Percentiles rank a stretch among this genome's conserved stretches.
phyloP scores from a whole-genome alignment of 306 rosid genomes.

The Crotalaria pallida region DNA sequence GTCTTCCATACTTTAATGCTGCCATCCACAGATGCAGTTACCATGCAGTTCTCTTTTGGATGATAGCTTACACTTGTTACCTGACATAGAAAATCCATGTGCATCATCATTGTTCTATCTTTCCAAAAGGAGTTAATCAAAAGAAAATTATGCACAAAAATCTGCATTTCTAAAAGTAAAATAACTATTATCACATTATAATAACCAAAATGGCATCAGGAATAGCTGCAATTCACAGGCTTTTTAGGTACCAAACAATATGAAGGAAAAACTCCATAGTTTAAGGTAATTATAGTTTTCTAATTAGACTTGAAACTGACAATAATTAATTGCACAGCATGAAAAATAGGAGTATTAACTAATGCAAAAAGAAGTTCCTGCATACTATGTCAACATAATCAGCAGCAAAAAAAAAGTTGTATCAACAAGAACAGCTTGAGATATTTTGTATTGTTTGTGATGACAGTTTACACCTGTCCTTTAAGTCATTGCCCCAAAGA shows the following conservation, averaged over 20 bases:
- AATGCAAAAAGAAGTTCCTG: not conserved
- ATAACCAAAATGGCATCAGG: not conserved
- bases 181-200: not conserved
- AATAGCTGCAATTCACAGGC: not conserved
- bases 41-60: slow-evolving; percentile 68
- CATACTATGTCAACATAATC: not conserved
- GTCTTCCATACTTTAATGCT: slow-evolving; percentile 73
- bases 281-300: not conserved
- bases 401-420: not conserved
- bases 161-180: not conserved
- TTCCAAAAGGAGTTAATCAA: not conserved
- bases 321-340: not conserved
- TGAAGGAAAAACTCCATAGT: not conserved
- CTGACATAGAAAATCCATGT: slow-evolving; percentile 31
- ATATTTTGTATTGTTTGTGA: not conserved
- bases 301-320: not conserved
- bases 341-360: not conserved
- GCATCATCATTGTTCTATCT: not conserved
- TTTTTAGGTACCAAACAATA: not conserved
- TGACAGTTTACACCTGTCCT: not conserved
- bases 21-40: slow-evolving; percentile 78
- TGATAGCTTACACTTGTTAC: slow-evolving; percentile 96
- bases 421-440: not conserved
- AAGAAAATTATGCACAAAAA: not conserved
- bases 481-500: not conserved